phyloP scores from a whole-genome alignment of 2,329 filamentous ascomycete genomes.

The Fusarium sp. region DNA sequence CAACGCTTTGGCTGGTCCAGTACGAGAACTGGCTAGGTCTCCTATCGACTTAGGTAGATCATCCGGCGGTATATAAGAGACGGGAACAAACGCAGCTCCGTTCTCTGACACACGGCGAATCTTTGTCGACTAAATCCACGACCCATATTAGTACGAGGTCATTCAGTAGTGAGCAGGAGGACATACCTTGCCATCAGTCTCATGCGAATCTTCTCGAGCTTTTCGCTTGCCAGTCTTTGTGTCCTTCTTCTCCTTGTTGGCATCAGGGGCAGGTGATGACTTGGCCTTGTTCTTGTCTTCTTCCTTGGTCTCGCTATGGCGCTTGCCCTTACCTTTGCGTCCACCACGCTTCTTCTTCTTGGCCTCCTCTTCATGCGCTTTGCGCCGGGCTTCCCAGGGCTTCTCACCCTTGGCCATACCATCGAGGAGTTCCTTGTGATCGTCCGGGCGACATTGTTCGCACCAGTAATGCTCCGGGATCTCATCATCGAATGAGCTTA shows the following conservation, averaged over 20 bases:
- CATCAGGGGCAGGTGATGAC: conserved; percentile 58
- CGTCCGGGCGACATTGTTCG: conserved; percentile 86
- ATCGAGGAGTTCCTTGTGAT: conserved; percentile 84
- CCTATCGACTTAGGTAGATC: conserved; percentile 66
- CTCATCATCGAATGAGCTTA: conserved; percentile 82
- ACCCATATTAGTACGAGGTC: conserved; percentile 2
- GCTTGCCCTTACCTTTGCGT: conserved; percentile 75
- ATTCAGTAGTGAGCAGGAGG: not conserved
- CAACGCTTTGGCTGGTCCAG: conserved; percentile 77
- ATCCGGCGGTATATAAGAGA: conserved; percentile 63
- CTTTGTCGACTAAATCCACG: conserved; percentile 55
- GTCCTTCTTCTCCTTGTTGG: conserved; percentile 65
- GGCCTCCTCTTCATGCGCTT: conserved; percentile 72
- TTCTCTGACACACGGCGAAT: conserved; percentile 69
- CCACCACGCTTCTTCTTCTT: conserved; percentile 69
- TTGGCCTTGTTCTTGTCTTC: conserved; percentile 67
- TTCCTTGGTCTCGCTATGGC: conserved; percentile 73
- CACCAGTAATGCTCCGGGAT: conserved; percentile 90
- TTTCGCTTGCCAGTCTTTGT: conserved; percentile 69
- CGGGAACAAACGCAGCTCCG: conserved; percentile 50
- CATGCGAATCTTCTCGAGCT: conserved; percentile 67
- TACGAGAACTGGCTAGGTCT: conserved; percentile 73
- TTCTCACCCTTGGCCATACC: conserved; percentile 84
- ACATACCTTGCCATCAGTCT: conserved; percentile 65
- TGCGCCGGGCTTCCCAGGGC: conserved; percentile 83